A percentile compares a stretch with the other conserved stretches of the same genome.
These are phyloP conservation scores for Colletotrichum plurivorum DNA, from an alignment of 2,329 filamentous ascomycete genomes.

Conservation along the genomic window DNA sequence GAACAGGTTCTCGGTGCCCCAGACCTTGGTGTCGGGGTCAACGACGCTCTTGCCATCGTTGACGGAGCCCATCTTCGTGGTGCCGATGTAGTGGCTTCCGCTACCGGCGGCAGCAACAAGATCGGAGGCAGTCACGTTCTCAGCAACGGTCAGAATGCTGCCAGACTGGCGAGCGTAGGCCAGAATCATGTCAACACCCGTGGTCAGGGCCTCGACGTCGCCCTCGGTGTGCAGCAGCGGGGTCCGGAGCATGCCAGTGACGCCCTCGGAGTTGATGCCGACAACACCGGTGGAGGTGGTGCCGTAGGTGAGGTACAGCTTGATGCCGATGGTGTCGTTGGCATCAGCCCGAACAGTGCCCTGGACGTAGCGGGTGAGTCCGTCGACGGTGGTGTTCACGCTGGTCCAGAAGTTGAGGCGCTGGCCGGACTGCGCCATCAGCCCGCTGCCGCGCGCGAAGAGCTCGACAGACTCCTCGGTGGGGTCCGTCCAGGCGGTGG, in stretches of 20 bases:
- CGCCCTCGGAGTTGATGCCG: constrained; percentile 54
- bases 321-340: constrained; percentile 58
- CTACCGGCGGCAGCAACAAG: constrained; percentile 44
- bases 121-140: constrained; percentile 43
- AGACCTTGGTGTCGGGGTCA: constrained; percentile 49
- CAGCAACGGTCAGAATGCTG: constrained; percentile 42
- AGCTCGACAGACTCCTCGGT: constrained; percentile 48
- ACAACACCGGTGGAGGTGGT: constrained; percentile 62
- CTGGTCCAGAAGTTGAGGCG: constrained; percentile 63
- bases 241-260: constrained; percentile 57
- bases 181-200: constrained; percentile 47
- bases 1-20: constrained; percentile 49
- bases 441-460: constrained; percentile 53
- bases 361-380: constrained; percentile 55
- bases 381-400: constrained; percentile 55
- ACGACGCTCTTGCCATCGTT: constrained; percentile 51
- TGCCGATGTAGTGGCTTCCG: constrained; percentile 50
- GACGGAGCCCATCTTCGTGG: constrained; percentile 47
- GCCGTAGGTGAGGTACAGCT: constrained; percentile 66
- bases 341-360: constrained; percentile 61
- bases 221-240: constrained; percentile 52
- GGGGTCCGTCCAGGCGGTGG: constrained; percentile 47
- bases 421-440: constrained; percentile 61
- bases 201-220: constrained; percentile 47
- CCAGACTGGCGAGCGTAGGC: constrained; percentile 43